phyloP scores from a whole-genome alignment of 225 moss, liverwort and hornwort species.

The Antitrichia curtipendula region DNA sequence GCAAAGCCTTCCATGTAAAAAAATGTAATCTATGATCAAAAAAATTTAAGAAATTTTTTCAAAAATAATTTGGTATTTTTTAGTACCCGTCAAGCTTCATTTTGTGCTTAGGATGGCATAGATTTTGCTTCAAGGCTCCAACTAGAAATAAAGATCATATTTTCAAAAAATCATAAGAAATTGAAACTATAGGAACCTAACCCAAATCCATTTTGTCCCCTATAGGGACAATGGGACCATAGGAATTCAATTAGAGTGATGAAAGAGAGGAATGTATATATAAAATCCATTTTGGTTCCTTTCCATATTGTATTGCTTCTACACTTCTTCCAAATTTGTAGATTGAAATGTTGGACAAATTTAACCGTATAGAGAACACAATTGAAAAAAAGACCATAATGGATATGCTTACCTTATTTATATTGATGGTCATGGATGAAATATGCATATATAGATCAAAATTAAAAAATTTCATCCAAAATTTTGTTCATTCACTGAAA shows the following conservation, averaged over 20 bases:
- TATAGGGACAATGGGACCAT: not conserved
- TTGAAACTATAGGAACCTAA: accelerated
- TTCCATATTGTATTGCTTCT: not conserved
- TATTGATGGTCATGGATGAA: not conserved
- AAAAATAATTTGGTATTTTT: no score
- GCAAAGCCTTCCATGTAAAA: no score
- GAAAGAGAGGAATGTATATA: not conserved
- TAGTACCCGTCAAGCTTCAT: accelerated
- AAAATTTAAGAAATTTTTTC: no score
- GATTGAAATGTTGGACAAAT: not conserved
- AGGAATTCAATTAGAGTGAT: not conserved
- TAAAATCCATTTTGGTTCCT: not conserved
- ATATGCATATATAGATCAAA: not conserved
- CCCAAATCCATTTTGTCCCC: not conserved
- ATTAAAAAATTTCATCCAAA: not conserved
- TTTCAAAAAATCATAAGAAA: not conserved
- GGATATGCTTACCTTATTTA: no score
- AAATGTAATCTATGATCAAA: no score
- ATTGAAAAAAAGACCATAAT: no score
- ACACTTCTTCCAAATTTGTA: not conserved
- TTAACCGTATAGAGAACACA: not conserved
- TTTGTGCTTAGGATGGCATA: not conserved
- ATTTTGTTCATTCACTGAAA: not conserved
- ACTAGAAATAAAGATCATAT: not conserved
- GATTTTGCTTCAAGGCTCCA: accelerated